phyloP scores from a whole-genome alignment of 495 filamentous ascomycete genomes.

The Annulohypoxylon nitens region DNA sequence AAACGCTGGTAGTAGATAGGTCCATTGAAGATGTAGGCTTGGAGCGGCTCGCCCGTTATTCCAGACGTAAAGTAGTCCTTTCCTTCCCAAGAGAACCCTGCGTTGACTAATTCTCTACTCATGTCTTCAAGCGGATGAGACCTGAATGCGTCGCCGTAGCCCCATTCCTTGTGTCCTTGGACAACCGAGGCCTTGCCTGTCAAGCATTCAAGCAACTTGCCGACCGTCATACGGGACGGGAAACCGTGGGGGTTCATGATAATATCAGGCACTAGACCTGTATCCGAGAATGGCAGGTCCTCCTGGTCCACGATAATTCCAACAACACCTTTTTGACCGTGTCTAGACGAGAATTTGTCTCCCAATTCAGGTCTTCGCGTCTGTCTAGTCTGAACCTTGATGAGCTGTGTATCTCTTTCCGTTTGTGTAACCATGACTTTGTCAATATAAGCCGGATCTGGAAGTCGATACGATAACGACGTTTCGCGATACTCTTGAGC shows the following conservation, averaged over 20 bases:
- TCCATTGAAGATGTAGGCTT: conserved; percentile 97
- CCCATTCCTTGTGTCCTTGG: conserved; percentile 77
- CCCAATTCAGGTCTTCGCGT: conserved; percentile 94
- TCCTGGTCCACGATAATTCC: conserved; percentile 96
- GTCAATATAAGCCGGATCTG: conserved; percentile 89
- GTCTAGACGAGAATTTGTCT: conserved; percentile 98
- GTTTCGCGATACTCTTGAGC: conserved; percentile 73
- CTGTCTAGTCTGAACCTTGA: conserved; percentile 94
- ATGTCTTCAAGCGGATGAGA: conserved; percentile 92
- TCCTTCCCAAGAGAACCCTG: conserved; percentile 94
- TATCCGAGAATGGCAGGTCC: conserved; percentile 96
- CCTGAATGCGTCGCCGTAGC: conserved; percentile 94
- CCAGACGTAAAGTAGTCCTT: conserved; percentile 96
- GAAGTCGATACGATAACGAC: conserved; percentile 83
- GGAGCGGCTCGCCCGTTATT: conserved; percentile 92
- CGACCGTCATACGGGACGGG: conserved; percentile 99
- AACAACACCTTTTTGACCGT: conserved; percentile 99
- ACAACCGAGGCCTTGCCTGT: conserved; percentile 94
- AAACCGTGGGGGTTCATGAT: conserved; percentile 99
- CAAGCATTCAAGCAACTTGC: conserved; percentile 95
- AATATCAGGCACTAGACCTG: conserved; percentile 91
- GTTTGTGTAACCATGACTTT: conserved; percentile 91
- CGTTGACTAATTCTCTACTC: conserved; percentile 82
- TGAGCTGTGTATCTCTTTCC: conserved; percentile 81
- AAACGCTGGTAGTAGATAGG: conserved; percentile 99